These are phyloP conservation scores for Chrysosporium queenslandicum DNA, from an alignment of 2,329 filamentous ascomycete genomes.

Conservation along the genomic window DNA sequence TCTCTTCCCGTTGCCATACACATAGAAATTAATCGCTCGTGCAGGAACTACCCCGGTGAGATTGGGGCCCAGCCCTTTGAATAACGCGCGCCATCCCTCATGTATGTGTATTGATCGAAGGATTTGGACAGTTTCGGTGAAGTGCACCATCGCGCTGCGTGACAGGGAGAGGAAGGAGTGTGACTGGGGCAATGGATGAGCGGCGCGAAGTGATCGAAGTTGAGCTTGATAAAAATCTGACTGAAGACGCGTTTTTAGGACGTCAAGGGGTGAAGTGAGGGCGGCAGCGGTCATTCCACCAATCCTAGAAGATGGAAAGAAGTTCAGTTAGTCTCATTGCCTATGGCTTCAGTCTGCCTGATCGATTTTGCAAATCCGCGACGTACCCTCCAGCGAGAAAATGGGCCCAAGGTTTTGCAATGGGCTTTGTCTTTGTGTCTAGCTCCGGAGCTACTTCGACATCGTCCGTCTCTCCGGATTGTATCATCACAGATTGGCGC, in stretches of 20 bases:
- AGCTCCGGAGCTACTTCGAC: conserved; percentile 23
- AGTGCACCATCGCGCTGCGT: conserved; percentile 60
- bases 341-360: conserved; percentile 13
- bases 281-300: conserved; percentile 86
- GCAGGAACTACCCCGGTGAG: conserved; percentile 82
- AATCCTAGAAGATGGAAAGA: conserved; percentile 44
- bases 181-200: conserved; percentile 25
- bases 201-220: conserved; percentile 34
- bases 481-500: conserved; percentile 18
- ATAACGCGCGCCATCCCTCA: conserved; percentile 78
- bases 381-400: conserved; percentile 80
- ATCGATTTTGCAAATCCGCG: neutral
- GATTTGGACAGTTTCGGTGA: conserved; percentile 78
- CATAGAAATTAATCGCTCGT: conserved; percentile 84
- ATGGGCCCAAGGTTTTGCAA: conserved; percentile 72
- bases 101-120: conserved; percentile 66
- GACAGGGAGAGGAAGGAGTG: conserved; percentile 50
- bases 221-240: conserved; percentile 90
- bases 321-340: conserved; percentile 6
- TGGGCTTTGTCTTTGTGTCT: conserved; percentile 10
- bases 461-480: conserved; percentile 34
- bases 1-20: conserved; percentile 84
- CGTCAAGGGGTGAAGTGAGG: conserved; percentile 89
- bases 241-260: conserved; percentile 85
- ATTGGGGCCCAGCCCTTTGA: conserved; percentile 88